Evolutionary conservation across 805 yeast species (phyloP).

Genomic region (Ogataea allantospora): DNA sequence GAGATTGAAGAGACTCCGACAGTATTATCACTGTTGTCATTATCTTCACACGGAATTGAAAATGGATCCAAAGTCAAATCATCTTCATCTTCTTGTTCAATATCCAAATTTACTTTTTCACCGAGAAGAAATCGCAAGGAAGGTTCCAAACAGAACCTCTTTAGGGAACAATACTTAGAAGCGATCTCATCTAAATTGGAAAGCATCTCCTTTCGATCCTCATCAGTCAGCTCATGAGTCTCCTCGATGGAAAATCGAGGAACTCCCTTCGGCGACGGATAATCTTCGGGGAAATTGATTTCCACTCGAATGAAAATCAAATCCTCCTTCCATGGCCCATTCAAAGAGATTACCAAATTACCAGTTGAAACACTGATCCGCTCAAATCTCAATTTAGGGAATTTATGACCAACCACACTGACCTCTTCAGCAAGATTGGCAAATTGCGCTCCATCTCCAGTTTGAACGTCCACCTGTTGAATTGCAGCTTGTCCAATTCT

Average conservation of each 20-base stretch:
- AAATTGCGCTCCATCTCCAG: conserved; percentile 37
- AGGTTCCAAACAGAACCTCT: conserved; percentile 74
- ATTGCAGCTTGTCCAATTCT: conserved; percentile 60
- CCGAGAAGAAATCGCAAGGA: conserved; percentile 78
- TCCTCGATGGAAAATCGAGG: conserved; percentile 73
- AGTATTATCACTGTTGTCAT: conserved; percentile 26
- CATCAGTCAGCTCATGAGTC: conserved; percentile 61
- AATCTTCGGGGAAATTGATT: conserved; percentile 66
- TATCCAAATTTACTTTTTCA: conserved; percentile 57
- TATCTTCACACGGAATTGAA: conserved; percentile 28
- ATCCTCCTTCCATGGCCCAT: conserved; percentile 70
- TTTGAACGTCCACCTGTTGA: conserved; percentile 31
- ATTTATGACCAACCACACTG: conserved; percentile 80
- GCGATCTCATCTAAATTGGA: conserved; percentile 55
- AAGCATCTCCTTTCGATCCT: conserved; percentile 50
- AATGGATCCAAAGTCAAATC: conserved; percentile 30
- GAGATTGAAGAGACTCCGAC: conserved; percentile 22
- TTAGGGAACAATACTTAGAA: conserved; percentile 50
- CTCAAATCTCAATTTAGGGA: conserved; percentile 84
- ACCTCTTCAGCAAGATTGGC: conserved; percentile 89
- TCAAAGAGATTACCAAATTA: conserved; percentile 66
- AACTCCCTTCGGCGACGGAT: conserved; percentile 53
- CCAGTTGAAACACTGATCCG: conserved; percentile 88
- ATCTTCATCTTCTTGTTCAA: conserved; percentile 29
- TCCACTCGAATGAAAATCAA: conserved; percentile 67